Conservation (phyloP, 805 yeast genomes). For the Scheffersomyces lignosus region DNA sequence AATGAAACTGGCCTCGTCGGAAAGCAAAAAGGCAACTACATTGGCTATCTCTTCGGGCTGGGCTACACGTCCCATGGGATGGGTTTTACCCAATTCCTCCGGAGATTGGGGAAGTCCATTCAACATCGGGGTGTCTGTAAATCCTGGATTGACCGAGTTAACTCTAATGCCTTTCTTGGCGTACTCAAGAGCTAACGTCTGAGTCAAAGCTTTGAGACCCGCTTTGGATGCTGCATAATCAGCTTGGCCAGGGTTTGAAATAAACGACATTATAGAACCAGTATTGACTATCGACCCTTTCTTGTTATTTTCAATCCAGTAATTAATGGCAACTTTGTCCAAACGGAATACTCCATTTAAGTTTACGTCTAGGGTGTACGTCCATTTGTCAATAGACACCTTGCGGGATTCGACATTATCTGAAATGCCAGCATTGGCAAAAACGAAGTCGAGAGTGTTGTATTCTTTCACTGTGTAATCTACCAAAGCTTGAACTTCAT, state of each 20-base stretch:
- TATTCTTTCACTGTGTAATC: not conserved
- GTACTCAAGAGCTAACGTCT: conserved; percentile 37
- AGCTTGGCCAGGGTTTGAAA: conserved; percentile 29
- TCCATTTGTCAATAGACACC: not conserved
- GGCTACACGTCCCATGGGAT: not conserved
- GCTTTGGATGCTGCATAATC: conserved; percentile 36
- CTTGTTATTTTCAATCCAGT: not conserved
- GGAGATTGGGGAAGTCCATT: conserved; percentile 8
- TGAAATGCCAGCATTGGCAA: not conserved
- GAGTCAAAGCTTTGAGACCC: conserved; percentile 37
- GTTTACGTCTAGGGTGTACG: not conserved
- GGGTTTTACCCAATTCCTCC: not conserved
- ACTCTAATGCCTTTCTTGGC: conserved; percentile 36
- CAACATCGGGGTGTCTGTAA: conserved; percentile 41
- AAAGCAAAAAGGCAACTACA: not conserved
- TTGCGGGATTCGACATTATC: not conserved
- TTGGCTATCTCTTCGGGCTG: not conserved
- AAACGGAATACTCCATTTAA: not conserved
- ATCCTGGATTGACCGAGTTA: conserved; percentile 40
- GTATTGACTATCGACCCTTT: conserved; percentile 29
- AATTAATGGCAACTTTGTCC: not conserved
- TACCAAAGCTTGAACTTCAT: not conserved
- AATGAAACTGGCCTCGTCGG: not conserved
- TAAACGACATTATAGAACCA: conserved; percentile 34
- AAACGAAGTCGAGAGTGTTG: not conserved